Conservation (phyloP, 2,329 filamentous ascomycete genomes). For the Penicillium brasilianum region DNA sequence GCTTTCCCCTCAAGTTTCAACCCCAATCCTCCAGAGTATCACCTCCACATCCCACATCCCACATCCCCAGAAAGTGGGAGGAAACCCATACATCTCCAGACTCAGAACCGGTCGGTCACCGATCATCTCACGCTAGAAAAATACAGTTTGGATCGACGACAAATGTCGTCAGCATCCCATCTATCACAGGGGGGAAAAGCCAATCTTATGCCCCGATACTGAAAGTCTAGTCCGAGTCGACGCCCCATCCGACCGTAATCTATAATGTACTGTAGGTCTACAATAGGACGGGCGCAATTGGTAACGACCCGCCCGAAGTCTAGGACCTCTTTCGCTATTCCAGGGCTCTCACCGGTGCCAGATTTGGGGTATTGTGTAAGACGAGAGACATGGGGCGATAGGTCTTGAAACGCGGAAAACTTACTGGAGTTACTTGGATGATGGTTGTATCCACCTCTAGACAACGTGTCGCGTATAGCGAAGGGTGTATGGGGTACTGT, state of each 20-base stretch:
- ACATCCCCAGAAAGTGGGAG: not conserved
- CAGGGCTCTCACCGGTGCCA: slow-evolving; percentile 19
- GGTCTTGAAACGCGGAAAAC: slow-evolving; percentile 12
- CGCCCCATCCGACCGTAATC: not conserved
- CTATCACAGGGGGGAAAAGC: not conserved
- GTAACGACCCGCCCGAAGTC: not conserved
- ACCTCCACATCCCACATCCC: not conserved
- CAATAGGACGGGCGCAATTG: not conserved
- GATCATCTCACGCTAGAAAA: not conserved
- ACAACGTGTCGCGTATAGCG: no score
- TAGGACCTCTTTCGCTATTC: not conserved
- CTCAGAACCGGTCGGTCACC: not conserved
- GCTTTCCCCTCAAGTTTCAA: not conserved
- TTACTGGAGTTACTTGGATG: slow-evolving; percentile 5
- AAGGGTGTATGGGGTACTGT: no score
- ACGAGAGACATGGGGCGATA: not conserved
- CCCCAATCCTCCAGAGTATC: slow-evolving; percentile 1
- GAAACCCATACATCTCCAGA: not conserved
- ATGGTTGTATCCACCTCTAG: slow-evolving; percentile 9
- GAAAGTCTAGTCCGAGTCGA: not conserved
- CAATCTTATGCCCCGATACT: not conserved
- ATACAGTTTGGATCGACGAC: not conserved
- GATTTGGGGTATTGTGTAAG: slow-evolving; percentile 1
- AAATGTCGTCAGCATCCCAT: not conserved
- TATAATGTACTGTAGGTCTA: no score